Percentiles rank a stretch among this genome's conserved stretches.
These are phyloP conservation scores for Magnusiomyces magnusii DNA, from an alignment of 1,139 yeast genomes.

Conservation along the genomic window DNA sequence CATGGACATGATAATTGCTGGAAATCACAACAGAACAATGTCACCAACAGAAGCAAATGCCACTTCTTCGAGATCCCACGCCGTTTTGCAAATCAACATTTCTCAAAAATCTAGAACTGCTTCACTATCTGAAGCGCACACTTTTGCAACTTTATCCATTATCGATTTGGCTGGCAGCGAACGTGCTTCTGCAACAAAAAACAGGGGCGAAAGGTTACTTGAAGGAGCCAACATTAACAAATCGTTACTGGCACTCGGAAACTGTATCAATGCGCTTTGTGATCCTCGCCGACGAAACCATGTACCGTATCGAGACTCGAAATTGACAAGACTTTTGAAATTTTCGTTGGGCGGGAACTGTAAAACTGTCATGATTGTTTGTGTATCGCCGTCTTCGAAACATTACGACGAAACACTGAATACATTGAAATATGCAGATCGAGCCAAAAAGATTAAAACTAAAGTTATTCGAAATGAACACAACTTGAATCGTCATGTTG, in stretches of 20 bases:
- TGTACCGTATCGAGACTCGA: conserved; percentile 86
- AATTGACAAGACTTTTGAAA: conserved; percentile 73
- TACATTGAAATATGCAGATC: conserved; percentile 80
- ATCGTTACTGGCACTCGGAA: conserved; percentile 81
- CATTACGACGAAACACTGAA: conserved; percentile 91
- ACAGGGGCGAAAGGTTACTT: conserved; percentile 66
- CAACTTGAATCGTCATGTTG: conserved; percentile 76
- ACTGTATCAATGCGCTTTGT: conserved; percentile 88
- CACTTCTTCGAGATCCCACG: conserved; percentile 87
- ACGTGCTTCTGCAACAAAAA: conserved; percentile 82
- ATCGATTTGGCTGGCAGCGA: conserved; percentile 95
- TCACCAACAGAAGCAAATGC: conserved; percentile 90
- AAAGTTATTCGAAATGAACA: conserved; percentile 69
- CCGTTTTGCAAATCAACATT: conserved; percentile 77
- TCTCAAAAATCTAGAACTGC: conserved; percentile 55
- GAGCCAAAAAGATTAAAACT: conserved; percentile 87
- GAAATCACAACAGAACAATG: conserved; percentile 69
- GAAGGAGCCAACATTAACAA: conserved; percentile 94
- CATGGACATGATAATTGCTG: conserved; percentile 65
- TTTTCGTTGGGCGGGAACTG: conserved; percentile 94
- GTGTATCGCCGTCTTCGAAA: conserved; percentile 75
- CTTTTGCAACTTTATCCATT: conserved; percentile 72
- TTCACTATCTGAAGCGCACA: conserved; percentile 58
- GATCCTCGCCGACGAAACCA: conserved; percentile 62
- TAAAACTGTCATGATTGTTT: conserved; percentile 91